Percentiles rank a stretch among this genome's conserved stretches.
Conservation (phyloP, 352 stramenopile genomes). For the Phytophthora crassamura region DNA sequence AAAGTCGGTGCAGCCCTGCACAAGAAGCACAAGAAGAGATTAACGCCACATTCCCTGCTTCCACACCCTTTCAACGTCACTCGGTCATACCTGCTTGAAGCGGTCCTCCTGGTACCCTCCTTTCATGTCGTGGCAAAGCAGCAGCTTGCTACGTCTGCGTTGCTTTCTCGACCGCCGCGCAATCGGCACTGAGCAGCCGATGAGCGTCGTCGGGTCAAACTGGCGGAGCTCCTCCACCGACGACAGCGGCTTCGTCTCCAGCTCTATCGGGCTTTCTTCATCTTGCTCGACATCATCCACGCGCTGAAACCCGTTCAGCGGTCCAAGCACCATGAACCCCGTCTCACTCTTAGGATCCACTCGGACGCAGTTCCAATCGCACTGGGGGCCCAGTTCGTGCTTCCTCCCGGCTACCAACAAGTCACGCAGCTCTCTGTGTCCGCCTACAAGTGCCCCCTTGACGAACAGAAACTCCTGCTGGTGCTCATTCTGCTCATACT, state of each 20-base stretch:
- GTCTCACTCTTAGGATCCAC: conserved; percentile 27
- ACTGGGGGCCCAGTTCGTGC: conserved; percentile 7
- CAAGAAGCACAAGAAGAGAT: no score
- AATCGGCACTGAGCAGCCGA: conserved; percentile 34
- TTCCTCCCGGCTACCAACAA: conserved; percentile 29
- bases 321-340: conserved; percentile 42
- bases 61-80: no score
- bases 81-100: no score
- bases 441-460: conserved; percentile 24
- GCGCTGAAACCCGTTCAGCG: conserved; percentile 32
- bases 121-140: conserved; percentile 68
- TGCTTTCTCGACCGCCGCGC: conserved; percentile 31
- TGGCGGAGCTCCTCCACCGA: conserved; percentile 40
- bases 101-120: conserved; percentile 53
- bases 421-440: conserved; percentile 13
- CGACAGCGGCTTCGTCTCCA: conserved; percentile 42
- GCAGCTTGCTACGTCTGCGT: conserved; percentile 49
- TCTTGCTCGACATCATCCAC: neutral
- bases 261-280: neutral
- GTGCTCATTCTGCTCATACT: conserved; percentile 5
- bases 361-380: conserved; percentile 31
- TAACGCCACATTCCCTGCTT: no score
- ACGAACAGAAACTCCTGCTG: conserved; percentile 43
- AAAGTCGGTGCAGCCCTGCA: conserved; percentile 45
- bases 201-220: conserved; percentile 21